Percentiles rank a stretch among this genome's conserved stretches.
phyloP scores from a whole-genome alignment of 257 asterid species.

The Nicotiana knightiana region DNA sequence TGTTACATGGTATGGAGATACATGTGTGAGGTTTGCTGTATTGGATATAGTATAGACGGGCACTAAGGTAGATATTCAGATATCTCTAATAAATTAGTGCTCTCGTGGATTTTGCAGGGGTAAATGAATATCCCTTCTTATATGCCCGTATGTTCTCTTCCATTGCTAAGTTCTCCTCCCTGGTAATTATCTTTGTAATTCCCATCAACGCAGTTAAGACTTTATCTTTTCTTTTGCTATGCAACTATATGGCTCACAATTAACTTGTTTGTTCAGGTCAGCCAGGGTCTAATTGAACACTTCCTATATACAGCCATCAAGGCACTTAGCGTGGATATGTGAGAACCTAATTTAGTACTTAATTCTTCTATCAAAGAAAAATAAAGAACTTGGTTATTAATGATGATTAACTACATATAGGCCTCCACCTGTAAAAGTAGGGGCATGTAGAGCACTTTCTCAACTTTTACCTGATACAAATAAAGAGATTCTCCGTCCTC shows the following conservation, averaged over 20 bases:
- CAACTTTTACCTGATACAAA: slow-evolving; percentile 76
- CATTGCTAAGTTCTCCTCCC: slow-evolving; percentile 70
- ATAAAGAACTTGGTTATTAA: not conserved
- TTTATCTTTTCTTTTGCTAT: slow-evolving; percentile 19
- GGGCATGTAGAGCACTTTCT: slow-evolving; percentile 91
- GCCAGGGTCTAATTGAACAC: slow-evolving; percentile 54
- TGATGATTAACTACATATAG: slow-evolving; percentile 36
- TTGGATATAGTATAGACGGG: not conserved
- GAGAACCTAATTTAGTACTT: slow-evolving; percentile 29
- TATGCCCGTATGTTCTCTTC: slow-evolving; percentile 86
- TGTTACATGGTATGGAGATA: not conserved
- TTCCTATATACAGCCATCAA: slow-evolving; percentile 67
- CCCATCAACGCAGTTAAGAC: not conserved
- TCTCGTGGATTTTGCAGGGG: slow-evolving; percentile 43
- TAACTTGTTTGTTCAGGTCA: slow-evolving; percentile 47
- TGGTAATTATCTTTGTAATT: slow-evolving; percentile 46
- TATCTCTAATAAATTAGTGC: slow-evolving; percentile 9
- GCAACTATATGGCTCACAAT: not conserved
- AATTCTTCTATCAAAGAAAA: slow-evolving; percentile 6
- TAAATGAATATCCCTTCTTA: slow-evolving; percentile 76
- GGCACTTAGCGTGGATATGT: slow-evolving; percentile 92
- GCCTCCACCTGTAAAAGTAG: slow-evolving; percentile 90
- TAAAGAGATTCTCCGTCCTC: slow-evolving; percentile 54
- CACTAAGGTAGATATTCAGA: not conserved
- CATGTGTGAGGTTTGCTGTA: not conserved